phyloP scores from a whole-genome alignment of 805 yeast genomes.

The Metschnikowia gelsemii region DNA sequence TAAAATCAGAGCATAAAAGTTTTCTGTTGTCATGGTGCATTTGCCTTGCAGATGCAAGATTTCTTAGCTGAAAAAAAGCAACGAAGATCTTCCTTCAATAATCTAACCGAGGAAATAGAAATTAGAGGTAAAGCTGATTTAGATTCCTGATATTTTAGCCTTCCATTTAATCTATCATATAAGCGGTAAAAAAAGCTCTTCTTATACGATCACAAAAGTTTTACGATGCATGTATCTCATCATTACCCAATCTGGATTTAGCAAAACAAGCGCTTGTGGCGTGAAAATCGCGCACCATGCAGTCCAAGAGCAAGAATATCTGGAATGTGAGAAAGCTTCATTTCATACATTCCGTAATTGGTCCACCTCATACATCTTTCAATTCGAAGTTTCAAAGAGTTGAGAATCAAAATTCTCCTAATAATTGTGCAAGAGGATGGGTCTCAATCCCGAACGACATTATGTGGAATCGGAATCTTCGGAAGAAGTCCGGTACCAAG shows the following conservation, averaged over 20 bases:
- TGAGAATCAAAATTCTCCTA: no score
- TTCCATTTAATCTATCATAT: no score
- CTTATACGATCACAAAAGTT: no score
- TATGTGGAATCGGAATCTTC: background rate
- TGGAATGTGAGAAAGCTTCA: no score
- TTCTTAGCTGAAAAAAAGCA: conserved; percentile 2
- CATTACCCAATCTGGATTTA: background rate
- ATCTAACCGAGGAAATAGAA: background rate
- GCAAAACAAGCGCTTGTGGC: background rate
- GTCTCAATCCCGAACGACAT: conserved; percentile 8
- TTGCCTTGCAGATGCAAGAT: background rate
- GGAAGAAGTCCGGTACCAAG: background rate
- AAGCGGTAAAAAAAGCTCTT: no score
- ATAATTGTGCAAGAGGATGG: no score
- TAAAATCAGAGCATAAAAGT: background rate
- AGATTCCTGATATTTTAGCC: no score
- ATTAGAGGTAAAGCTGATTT: no score
- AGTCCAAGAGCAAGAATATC: background rate
- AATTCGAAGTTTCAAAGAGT: no score
- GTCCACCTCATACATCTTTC: no score
- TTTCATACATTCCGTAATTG: no score
- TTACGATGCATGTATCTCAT: no score
- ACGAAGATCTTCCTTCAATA: background rate
- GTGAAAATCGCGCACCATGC: conserved; percentile 4
- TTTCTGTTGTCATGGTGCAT: conserved; percentile 1